These are phyloP conservation scores for Neoascochyta sp. DNA, from an alignment of 2,329 filamentous ascomycete species.

Conservation along the genomic window DNA sequence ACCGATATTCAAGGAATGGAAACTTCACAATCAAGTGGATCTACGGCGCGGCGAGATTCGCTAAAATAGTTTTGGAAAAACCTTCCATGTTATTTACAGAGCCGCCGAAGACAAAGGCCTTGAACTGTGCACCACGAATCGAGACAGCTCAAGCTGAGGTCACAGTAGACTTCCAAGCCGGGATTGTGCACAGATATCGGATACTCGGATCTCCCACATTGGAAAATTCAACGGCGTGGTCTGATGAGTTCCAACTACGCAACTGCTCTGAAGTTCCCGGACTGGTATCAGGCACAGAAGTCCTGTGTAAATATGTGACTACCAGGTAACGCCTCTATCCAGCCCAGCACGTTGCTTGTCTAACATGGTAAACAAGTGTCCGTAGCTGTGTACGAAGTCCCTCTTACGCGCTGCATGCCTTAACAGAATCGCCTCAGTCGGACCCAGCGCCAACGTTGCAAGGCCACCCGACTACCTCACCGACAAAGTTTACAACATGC, in stretches of 20 bases:
- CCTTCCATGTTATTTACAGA: too few species aligned
- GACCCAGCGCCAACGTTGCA: too few species aligned
- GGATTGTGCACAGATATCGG: conserved; percentile 6
- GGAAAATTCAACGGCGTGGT: conserved; percentile 7
- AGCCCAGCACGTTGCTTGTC: too few species aligned
- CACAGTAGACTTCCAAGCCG: conserved; percentile 5
- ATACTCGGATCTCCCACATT: conserved; percentile 4
- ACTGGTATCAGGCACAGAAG: conserved; percentile 1
- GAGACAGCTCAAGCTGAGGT: conserved; percentile 8
- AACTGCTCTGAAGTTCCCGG: conserved; percentile 2
- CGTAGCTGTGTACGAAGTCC: conserved; percentile 8
- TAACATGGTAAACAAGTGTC: conserved; percentile 6
- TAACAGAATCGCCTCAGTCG: too few species aligned
- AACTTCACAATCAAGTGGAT: conserved; percentile 14
- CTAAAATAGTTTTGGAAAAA: too few species aligned
- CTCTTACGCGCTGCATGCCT: conserved; percentile 8
- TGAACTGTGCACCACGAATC: conserved; percentile 10
- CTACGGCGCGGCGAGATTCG: conserved; percentile 1
- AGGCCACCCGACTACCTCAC: background rate
- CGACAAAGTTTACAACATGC: conserved; percentile 19
- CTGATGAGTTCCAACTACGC: conserved; percentile 7
- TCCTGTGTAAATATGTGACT: conserved; percentile 5
- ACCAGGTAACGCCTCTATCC: too few species aligned
- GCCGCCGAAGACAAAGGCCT: conserved; percentile 9
- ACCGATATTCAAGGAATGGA: too few species aligned